Evolutionary conservation across 768 basidiomycete genomes (phyloP).

Genomic region (Hebeloma cylindrosporum): DNA sequence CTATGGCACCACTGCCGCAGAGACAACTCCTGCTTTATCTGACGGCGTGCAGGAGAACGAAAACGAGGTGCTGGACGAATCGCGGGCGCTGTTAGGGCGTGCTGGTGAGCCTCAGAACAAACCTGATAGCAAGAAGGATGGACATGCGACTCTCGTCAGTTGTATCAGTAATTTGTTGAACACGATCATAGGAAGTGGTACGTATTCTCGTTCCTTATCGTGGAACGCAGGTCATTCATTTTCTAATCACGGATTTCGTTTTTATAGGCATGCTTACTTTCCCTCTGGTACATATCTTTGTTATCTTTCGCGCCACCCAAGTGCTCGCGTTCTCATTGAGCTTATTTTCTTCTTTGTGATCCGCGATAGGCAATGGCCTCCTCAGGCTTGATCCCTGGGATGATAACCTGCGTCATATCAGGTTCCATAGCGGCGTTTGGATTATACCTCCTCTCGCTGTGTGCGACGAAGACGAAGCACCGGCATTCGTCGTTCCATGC

Average conservation of each 20-base stretch:
- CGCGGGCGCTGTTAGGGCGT: constrained; percentile 59
- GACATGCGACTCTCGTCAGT: constrained; percentile 67
- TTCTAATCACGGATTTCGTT: neutral
- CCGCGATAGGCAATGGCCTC: constrained; percentile 78
- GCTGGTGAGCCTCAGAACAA: constrained; percentile 26
- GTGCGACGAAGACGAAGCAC: constrained; percentile 74
- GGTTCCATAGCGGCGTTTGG: constrained; percentile 80
- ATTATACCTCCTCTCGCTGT: constrained; percentile 82
- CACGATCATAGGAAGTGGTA: constrained; percentile 90
- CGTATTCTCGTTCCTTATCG: constrained; percentile 22
- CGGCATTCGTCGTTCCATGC: constrained; percentile 83
- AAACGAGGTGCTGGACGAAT: constrained; percentile 41
- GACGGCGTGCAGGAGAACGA: constrained; percentile 17
- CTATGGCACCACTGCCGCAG: constrained; percentile 52
- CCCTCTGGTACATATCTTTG: constrained; percentile 57
- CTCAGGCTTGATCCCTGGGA: constrained; percentile 85
- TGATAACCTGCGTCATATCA: constrained; percentile 83
- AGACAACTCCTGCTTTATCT: constrained; percentile 20
- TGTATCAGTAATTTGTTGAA: constrained; percentile 82
- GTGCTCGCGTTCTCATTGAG: constrained; percentile 1
- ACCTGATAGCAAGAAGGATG: constrained; percentile 41
- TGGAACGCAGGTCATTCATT: neutral
- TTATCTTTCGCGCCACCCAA: constrained; percentile 11
- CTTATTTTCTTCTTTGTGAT: constrained; percentile 5
- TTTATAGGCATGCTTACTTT: constrained; percentile 84